phyloP scores from a whole-genome alignment of 1,284 basidiomycete species.

The Spongiforma sp. region DNA sequence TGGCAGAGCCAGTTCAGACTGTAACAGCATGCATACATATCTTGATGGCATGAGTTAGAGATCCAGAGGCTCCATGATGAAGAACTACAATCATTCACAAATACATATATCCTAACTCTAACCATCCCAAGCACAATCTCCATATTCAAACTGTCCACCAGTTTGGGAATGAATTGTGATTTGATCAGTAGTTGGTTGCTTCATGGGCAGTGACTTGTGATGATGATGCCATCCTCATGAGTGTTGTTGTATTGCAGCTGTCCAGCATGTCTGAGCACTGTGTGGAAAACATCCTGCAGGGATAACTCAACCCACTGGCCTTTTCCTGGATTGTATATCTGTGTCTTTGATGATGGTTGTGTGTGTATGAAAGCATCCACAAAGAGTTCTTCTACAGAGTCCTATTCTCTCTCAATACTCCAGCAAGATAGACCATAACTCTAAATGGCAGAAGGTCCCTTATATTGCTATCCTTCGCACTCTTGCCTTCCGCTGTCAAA shows the following conservation, averaged over 20 bases:
- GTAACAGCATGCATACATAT: too few relatives aligned
- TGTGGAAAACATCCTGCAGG: slow-evolving; percentile 97
- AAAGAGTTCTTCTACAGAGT: slow-evolving; percentile 96
- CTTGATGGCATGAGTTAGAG: too few relatives aligned
- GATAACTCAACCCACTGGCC: slow-evolving; percentile 97
- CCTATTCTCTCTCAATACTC: slow-evolving; percentile 96
- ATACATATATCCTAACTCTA: slow-evolving; percentile 39
- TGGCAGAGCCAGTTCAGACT: too few relatives aligned
- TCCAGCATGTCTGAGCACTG: slow-evolving; percentile 98
- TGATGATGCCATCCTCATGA: slow-evolving; percentile 97
- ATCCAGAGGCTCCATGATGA: too few relatives aligned
- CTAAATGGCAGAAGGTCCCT: slow-evolving; percentile 95
- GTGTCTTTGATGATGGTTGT: slow-evolving; percentile 99
- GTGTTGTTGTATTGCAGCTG: slow-evolving; percentile 98
- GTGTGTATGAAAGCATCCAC: slow-evolving; percentile 91
- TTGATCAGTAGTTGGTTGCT: slow-evolving; percentile 98
- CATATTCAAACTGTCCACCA: slow-evolving; percentile 97
- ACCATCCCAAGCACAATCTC: slow-evolving; percentile 98
- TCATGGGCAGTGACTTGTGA: slow-evolving; percentile 96
- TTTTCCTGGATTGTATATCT: slow-evolving; percentile 99
- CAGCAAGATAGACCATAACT: slow-evolving; percentile 98
- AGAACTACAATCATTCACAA: too few relatives aligned
- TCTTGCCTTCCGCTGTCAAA: slow-evolving; percentile 82
- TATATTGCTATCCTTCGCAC: slow-evolving; percentile 86
- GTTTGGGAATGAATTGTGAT: slow-evolving; percentile 90